phyloP scores from a whole-genome alignment of 805 yeast species.

The Lipomyces chichibuensis region DNA sequence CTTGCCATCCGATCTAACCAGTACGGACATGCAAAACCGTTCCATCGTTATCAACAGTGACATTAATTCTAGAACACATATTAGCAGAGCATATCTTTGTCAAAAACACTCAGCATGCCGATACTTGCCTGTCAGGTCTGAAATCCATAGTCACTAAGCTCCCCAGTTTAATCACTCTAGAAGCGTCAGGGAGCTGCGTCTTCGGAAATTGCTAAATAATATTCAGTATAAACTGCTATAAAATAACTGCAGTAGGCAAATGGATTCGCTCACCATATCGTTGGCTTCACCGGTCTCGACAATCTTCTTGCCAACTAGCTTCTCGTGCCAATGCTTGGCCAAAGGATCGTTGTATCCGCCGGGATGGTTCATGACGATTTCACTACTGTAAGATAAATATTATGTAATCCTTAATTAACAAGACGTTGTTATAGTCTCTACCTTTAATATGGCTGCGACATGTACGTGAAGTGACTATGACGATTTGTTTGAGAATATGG shows the following conservation, averaged over 20 bases:
- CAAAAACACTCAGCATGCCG: background rate
- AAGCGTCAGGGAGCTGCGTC: constrained; percentile 32
- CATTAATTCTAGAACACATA: constrained; percentile 30
- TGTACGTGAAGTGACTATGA: too few species aligned
- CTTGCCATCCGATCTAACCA: constrained; percentile 21
- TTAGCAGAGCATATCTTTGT: background rate
- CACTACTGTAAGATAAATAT: background rate
- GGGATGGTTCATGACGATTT: constrained; percentile 4
- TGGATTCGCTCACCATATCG: constrained; percentile 12
- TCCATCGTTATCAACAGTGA: constrained; percentile 31
- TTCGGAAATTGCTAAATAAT: constrained; percentile 16
- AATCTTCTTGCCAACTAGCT: constrained; percentile 28
- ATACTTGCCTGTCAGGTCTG: constrained; percentile 34
- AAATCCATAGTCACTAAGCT: constrained; percentile 37
- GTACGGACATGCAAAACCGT: constrained; percentile 34
- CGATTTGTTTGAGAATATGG: too few species aligned
- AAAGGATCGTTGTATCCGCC: constrained; percentile 19
- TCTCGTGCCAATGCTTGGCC: constrained; percentile 24
- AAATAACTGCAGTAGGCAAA: background rate
- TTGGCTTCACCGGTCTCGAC: constrained; percentile 12
- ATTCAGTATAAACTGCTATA: background rate
- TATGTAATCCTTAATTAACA: too few species aligned
- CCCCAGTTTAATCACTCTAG: constrained; percentile 36
- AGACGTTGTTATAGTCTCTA: too few species aligned
- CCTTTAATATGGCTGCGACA: too few species aligned